Evolutionary conservation across 176 grass and related monocot genomes (phyloP).

Genomic region (Secale cereale): DNA sequence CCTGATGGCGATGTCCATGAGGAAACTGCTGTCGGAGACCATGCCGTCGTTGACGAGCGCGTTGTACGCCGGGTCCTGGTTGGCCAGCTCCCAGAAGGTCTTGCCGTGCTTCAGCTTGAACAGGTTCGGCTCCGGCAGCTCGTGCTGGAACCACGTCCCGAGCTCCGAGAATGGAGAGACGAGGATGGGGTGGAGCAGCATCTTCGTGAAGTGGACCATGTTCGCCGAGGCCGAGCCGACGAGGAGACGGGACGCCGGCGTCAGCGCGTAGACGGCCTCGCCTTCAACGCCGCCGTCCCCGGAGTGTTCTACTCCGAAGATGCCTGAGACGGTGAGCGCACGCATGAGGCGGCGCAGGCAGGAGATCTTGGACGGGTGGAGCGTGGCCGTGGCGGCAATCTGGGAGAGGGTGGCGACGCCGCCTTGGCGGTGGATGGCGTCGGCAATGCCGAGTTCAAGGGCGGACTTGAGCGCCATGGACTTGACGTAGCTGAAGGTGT

Average conservation of each 20-base stretch:
- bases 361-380: constrained; percentile 18
- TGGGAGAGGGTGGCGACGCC: background rate
- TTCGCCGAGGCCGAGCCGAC: background rate
- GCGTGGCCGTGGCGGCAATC: background rate
- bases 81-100: constrained; percentile 24
- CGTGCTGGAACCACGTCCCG: constrained; percentile 5
- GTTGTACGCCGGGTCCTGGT: background rate
- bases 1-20: constrained; percentile 16
- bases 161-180: background rate
- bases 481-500: background rate
- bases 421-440: constrained; percentile 7
- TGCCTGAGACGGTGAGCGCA: background rate
- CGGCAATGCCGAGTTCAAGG: constrained; percentile 10
- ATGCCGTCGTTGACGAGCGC: constrained; percentile 28
- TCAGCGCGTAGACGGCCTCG: constrained; percentile 12
- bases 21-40: constrained; percentile 23
- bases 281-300: background rate
- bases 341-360: constrained; percentile 14
- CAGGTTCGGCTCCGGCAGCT: background rate
- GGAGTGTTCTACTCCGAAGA: background rate
- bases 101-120: background rate
- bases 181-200: background rate
- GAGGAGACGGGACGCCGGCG: constrained; percentile 4
- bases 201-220: background rate
- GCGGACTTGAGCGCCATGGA: constrained; percentile 31